Base-by-base conservation (phyloP, 495 filamentous ascomycete genomes). In the Tuber microsphaerosporum region DNA sequence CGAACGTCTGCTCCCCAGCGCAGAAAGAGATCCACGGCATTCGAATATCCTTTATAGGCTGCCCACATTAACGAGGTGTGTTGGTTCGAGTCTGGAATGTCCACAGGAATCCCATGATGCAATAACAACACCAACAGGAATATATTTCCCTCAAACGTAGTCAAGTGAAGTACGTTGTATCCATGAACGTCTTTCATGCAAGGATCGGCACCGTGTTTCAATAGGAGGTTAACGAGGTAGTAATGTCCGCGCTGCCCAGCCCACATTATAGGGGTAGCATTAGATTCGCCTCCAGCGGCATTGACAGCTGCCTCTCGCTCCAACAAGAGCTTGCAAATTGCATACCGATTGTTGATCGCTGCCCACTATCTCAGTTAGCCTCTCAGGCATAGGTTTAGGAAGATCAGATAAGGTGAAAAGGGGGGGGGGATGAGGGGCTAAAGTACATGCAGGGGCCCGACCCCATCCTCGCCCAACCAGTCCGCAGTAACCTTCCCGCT, bases 1-100 rank as follows among this genome's bases (percentile, higher is more conserved):
- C 96, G 93, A 26, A 97, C 92, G 83, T 93, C 94, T 45, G 95
- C 95, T 41, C 95, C 95, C 94, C 95, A 99, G 75, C 93, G 90
- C 74, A 99, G 84, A 80, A 97, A 95, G 37, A 97, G 84, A 83
- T 98, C 96, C 69, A 99, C 96, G 81, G 92, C 95, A 37, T 90
- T 90, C 0, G 93, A 91, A 82, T 89, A 97, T 31, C 96, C 96
- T 83, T 98, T 99, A 85, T 99, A 99, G 43, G 94, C 94, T 39
- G 96, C 92, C 95, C 95, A 99, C 95, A 99, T 99, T 72, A 99
- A 85, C 51, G 89, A 90, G 1, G 96, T 98, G 84, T 99, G 96
- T 17, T 93, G 92, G 80, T 92, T 92, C 72, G 91, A 87, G 85
- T 99, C 95, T 46, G 90, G 87, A 26, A 93, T 91, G 83, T 99